Evolutionary conservation across 257 asterid genomes (phyloP).

Genomic region (Handroanthus guayacan): DNA sequence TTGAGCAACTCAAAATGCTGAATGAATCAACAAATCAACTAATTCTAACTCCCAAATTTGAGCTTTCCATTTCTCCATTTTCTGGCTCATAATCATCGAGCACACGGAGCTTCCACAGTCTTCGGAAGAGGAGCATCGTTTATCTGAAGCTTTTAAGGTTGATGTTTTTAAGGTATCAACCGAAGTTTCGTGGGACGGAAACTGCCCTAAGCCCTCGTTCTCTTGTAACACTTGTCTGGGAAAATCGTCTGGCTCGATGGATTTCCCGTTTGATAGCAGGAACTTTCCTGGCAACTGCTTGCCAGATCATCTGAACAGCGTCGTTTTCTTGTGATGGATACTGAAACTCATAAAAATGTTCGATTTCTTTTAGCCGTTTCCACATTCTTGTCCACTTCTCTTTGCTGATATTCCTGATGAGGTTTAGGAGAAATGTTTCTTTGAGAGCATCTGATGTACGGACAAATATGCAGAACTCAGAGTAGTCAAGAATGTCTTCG

Average conservation of each 20-base stretch:
- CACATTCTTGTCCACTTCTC: slow-evolving; percentile 67
- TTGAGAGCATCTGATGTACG: slow-evolving; percentile 56
- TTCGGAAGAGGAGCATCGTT: background rate
- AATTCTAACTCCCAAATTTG: slow-evolving; percentile 1
- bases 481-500: slow-evolving; percentile 64
- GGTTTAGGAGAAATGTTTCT: slow-evolving; percentile 51
- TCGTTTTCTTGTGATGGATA: slow-evolving; percentile 60
- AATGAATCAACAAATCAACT: slow-evolving; percentile 40
- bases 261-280: slow-evolving; percentile 45
- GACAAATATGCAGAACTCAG: slow-evolving; percentile 55
- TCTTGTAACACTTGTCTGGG: background rate
- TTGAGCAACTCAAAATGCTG: slow-evolving; percentile 26
- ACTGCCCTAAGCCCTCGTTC: slow-evolving; percentile 15
- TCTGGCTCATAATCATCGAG: background rate
- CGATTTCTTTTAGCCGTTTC: slow-evolving; percentile 56
- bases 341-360: slow-evolving; percentile 51
- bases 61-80: slow-evolving; percentile 14
- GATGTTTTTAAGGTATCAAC: slow-evolving; percentile 8
- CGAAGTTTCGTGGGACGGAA: slow-evolving; percentile 49
- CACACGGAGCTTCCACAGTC: slow-evolving; percentile 11
- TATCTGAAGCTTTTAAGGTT: background rate
- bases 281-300: slow-evolving; percentile 56
- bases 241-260: slow-evolving; percentile 41
- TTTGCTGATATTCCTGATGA: slow-evolving; percentile 48
- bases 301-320: slow-evolving; percentile 76